A percentile compares a stretch with the other conserved stretches of the same genome.
These are phyloP conservation scores for Solanum pinnatisectum DNA, from an alignment of 257 asterid species.

Conservation along the genomic window DNA sequence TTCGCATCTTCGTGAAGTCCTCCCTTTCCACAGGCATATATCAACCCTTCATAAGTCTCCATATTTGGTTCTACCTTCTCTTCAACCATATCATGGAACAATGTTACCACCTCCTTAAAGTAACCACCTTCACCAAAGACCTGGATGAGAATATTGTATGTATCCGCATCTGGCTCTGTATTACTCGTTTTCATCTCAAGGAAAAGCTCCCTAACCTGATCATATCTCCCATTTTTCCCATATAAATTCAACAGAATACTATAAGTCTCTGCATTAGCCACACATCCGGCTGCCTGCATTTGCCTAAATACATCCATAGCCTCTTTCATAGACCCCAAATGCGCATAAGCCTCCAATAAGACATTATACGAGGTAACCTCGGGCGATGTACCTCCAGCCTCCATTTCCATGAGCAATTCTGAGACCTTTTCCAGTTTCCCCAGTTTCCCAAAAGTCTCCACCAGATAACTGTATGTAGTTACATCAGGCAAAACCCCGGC, in stretches of 20 bases:
- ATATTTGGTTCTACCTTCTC: conserved; percentile 92
- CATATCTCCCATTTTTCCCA: conserved; percentile 82
- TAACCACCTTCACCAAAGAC: conserved; percentile 97
- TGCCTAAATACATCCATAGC: conserved; percentile 87
- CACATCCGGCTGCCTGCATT: conserved; percentile 84
- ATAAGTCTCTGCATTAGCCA: conserved; percentile 79
- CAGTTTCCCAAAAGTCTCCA: conserved; percentile 68
- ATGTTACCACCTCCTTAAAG: conserved; percentile 95
- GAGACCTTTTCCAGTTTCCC: conserved; percentile 74
- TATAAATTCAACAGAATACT: conserved; percentile 75
- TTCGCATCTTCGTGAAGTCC: conserved; percentile 81
- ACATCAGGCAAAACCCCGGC: conserved; percentile 86
- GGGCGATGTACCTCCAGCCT: conserved; percentile 67
- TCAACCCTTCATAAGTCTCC: conserved; percentile 94
- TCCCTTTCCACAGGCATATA: conserved; percentile 86
- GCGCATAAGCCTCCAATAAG: conserved; percentile 76
- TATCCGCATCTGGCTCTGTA: conserved; percentile 80
- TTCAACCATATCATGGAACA: conserved; percentile 90
- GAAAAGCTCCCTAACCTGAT: conserved; percentile 84
- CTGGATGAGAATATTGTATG: conserved; percentile 78
- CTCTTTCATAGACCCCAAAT: conserved; percentile 59
- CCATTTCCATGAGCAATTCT: conserved; percentile 73
- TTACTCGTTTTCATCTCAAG: conserved; percentile 93
- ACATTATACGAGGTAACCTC: conserved; percentile 82
- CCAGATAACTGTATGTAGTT: conserved; percentile 65